Percentiles rank a stretch among this genome's conserved stretches.
phyloP scores from a whole-genome alignment of 495 filamentous ascomycete species.

The Lasiosphaeriaceae sp. region DNA sequence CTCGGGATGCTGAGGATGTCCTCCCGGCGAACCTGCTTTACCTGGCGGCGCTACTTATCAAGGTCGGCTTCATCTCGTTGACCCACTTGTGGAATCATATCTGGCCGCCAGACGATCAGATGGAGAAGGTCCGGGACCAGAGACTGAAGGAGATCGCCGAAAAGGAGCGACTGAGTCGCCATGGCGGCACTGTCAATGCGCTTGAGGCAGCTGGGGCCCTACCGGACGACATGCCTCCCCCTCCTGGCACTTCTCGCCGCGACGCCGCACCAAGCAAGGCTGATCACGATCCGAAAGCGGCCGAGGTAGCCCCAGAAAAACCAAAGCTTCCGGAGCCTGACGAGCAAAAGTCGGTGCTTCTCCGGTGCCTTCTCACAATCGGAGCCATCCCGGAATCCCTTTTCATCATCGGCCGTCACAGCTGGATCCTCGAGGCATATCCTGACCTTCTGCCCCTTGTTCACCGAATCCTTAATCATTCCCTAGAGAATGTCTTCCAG shows the following conservation, averaged over 20 bases:
- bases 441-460: conserved; percentile 65
- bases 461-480: conserved; percentile 79
- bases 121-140: conserved; percentile 63
- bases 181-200: conserved; percentile 72
- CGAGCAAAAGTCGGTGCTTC: conserved; percentile 84
- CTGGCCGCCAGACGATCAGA: conserved; percentile 77
- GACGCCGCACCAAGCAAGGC: conserved; percentile 39
- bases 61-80: conserved; percentile 95
- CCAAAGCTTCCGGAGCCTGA: conserved; percentile 68
- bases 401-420: conserved; percentile 86
- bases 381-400: conserved; percentile 91
- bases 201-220: conserved; percentile 84
- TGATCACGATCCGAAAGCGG: conserved; percentile 46
- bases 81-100: conserved; percentile 90
- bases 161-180: conserved; percentile 60
- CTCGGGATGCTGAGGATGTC: conserved; percentile 59
- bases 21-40: conserved; percentile 90
- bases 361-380: conserved; percentile 82
- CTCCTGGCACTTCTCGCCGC: conserved; percentile 24
- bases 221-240: conserved; percentile 62
- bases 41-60: conserved; percentile 86
- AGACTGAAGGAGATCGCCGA: conserved; percentile 77
- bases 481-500: conserved; percentile 52
- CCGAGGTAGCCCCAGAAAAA: conserved; percentile 48
- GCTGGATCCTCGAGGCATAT: conserved; percentile 81